Base-by-base conservation (phyloP, 73 alveolate genomes). In the Diophrys appendiculata region DNA sequence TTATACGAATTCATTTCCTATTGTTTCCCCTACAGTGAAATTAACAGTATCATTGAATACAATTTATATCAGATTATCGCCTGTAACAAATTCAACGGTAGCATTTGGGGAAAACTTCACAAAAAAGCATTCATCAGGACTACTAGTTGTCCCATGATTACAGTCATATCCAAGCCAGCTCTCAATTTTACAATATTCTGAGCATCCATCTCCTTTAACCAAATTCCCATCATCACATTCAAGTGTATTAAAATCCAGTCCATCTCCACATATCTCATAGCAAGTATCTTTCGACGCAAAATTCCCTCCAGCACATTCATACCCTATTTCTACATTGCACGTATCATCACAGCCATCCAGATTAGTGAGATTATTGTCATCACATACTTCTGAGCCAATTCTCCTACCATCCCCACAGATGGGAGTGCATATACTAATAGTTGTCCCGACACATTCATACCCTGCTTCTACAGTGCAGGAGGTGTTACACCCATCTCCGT, bases 231-330 rank as follows among this genome's bases (percentile, higher is more conserved):
- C 91, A 31, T 83, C 91, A 68, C 91, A 83, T 29, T 76, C 52
- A 14, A 76, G 29, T 0, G 5, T 34, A 11, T 80, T 80, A 24
- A 27, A 52, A 31, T 68, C 68, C 30, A 3, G 22, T 34, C 91
- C 91, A 69, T 83, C 81, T n/a, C 91, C 91, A 76, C 91, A 83
- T 3, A 24, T 28, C 55, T 82, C 90, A 5, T 14, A 34, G 52
- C 90, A 82, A 14, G 23, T 13, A 54, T 70, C 79, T 54, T 11
- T 11, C 3, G 25, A 26, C 24, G 53, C 11, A 1, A 54, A 23
- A 28, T 43, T 43, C 29, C 75, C 75, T 3, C 75, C 75, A 2
- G 1, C 35, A 67, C 75, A 67, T 5, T 43, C 29, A 31, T 67
- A 29, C 29, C 75, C 75, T 3, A n/a, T 67, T 54, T 67, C 75